Conservation (phyloP, 805 yeast species). For the Kuraishia capsulata region DNA sequence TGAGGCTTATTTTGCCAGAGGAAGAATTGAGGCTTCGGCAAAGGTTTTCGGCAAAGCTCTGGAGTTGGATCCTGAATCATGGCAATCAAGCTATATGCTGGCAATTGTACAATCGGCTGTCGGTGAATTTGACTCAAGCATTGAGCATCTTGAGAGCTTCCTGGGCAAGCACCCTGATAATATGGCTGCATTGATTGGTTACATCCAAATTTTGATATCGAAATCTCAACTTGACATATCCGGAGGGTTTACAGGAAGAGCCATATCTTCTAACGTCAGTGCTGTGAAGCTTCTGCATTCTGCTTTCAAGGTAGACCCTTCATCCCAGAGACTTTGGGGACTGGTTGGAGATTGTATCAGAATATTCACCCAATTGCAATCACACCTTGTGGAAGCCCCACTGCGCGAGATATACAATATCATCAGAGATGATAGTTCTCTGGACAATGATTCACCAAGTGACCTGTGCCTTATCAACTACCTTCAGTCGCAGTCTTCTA, state of each 20-base stretch:
- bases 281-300: conserved; percentile 23
- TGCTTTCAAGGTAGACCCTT: conserved; percentile 9
- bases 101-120: conserved; percentile 57
- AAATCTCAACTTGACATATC: conserved; percentile 42
- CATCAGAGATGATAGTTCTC: conserved; percentile 1
- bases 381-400: neutral
- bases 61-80: conserved; percentile 39
- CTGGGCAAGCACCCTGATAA: conserved; percentile 37
- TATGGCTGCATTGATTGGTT: conserved; percentile 28
- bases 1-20: conserved; percentile 84
- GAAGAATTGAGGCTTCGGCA: conserved; percentile 77
- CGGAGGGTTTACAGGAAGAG: conserved; percentile 62
- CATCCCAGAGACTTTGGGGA: conserved; percentile 59
- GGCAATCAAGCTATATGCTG: conserved; percentile 59
- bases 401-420: neutral
- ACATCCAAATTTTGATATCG: conserved; percentile 48
- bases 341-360: conserved; percentile 39
- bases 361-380: neutral
- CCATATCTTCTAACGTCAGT: conserved; percentile 34
- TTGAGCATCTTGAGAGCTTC: conserved; percentile 34
- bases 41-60: conserved; percentile 71
- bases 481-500: conserved; percentile 14
- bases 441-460: neutral
- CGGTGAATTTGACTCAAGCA: conserved; percentile 59
- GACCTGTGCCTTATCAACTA: conserved; percentile 3